These are phyloP conservation scores for Blastocrithidia nonstop DNA, from an alignment of 208 protist species.

Conservation along the genomic window DNA sequence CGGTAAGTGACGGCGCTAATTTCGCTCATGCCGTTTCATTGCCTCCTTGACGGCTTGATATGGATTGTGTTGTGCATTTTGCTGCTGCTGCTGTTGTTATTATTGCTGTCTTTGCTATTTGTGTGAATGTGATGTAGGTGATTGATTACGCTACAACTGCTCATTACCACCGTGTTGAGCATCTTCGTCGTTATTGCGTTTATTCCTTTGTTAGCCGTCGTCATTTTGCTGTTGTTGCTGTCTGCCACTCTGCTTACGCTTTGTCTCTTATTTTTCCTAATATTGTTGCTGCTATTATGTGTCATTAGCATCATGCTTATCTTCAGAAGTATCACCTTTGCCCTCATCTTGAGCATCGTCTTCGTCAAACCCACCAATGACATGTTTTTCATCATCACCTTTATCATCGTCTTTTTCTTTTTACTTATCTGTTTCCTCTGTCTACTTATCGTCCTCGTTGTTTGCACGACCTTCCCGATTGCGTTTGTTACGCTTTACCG, in stretches of 20 bases:
- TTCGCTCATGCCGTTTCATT: constrained; percentile 60
- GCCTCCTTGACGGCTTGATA: constrained; percentile 81
- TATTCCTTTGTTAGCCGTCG: constrained; percentile 24
- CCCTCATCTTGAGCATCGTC: too few relatives aligned
- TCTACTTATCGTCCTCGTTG: too few relatives aligned
- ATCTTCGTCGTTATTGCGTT: constrained; percentile 14
- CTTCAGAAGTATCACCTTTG: too few relatives aligned
- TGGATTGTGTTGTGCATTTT: constrained; percentile 56
- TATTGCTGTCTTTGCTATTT: constrained; percentile 54
- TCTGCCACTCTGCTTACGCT: too few relatives aligned
- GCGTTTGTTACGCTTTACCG: too few relatives aligned
- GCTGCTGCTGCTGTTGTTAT: constrained; percentile 60
- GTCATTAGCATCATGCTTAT: background rate
- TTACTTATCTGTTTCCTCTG: too few relatives aligned
- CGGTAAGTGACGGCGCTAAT: too few relatives aligned
- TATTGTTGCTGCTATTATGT: constrained; percentile 13
- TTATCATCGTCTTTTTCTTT: too few relatives aligned
- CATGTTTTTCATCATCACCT: too few relatives aligned
- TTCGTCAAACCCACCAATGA: too few relatives aligned
- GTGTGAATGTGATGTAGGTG: constrained; percentile 66
- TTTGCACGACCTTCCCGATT: too few relatives aligned
- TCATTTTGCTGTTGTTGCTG: constrained; percentile 29
- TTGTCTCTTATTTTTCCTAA: too few relatives aligned
- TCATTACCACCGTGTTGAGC: constrained; percentile 27
- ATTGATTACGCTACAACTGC: constrained; percentile 68